phyloP scores from a whole-genome alignment of 108 stramenopile species.

The Cylindrotheca fusiformis region DNA sequence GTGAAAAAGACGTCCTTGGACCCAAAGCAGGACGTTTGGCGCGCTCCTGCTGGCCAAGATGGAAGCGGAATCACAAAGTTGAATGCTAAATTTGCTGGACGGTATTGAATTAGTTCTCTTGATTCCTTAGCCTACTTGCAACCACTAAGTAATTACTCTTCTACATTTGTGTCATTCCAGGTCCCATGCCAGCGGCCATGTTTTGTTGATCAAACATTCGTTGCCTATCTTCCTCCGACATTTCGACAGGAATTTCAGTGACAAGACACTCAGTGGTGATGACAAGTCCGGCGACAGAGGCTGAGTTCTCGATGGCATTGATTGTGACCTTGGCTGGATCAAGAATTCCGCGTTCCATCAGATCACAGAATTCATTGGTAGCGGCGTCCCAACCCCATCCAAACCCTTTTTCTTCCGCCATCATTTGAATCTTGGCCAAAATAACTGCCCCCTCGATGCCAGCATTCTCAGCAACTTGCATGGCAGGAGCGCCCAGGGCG shows the following conservation, averaged over 20 bases:
- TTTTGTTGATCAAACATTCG: constrained; percentile 77
- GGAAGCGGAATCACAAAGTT: constrained; percentile 75
- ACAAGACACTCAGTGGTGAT: constrained; percentile 96
- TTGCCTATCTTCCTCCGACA: constrained; percentile 76
- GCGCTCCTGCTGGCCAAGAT: constrained; percentile 72
- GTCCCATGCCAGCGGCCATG: constrained; percentile 82
- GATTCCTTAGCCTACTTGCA: no score
- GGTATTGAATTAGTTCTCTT: constrained; percentile 64
- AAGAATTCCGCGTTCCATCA: constrained; percentile 87
- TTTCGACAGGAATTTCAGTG: constrained; percentile 85
- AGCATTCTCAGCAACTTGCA: constrained; percentile 94
- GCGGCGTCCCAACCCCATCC: constrained; percentile 95
- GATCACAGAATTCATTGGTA: constrained; percentile 79
- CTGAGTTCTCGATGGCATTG: constrained; percentile 94
- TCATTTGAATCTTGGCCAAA: constrained; percentile 81
- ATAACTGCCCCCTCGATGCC: constrained; percentile 97
- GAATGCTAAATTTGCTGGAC: constrained; percentile 82
- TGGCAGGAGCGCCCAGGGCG: constrained; percentile 82
- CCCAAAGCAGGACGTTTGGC: constrained; percentile 68
- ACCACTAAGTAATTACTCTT: constrained; percentile 1
- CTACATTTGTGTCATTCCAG: constrained; percentile 4
- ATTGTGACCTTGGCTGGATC: constrained; percentile 98
- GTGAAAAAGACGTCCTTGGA: constrained; percentile 21
- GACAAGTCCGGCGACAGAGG: constrained; percentile 92
- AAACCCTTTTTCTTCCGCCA: constrained; percentile 82